Base-by-base conservation (phyloP, 1,284 basidiomycete genomes). In the Austropuccinia psidii region DNA sequence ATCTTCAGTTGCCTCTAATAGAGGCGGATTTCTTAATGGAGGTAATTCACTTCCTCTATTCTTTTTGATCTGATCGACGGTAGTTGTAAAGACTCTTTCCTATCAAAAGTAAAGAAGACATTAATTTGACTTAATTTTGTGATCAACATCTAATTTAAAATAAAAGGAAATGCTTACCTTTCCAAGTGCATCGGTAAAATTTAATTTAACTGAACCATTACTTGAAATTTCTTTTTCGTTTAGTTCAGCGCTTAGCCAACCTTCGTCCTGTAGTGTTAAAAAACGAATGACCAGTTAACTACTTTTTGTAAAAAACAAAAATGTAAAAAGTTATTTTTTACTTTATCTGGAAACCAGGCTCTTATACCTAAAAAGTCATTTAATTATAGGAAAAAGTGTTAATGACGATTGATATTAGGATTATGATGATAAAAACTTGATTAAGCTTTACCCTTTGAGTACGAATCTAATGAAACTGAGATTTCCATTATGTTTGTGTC, bases 1-100 rank as follows among this genome's bases (percentile, higher is more conserved):
- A 84, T 99, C 95, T 83, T 99, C 95, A 45, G 93, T 92, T 33
- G 92, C 93, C 84, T 98, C 95, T 75, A 98, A 84, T 72, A 97
- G 83, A 45, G 95, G 96, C 29, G 96, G 96, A 82, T 98, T 98
- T 77, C 95, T 89, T 78, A 99, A 83, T 54, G 94, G 95, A 55
- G 96, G 96, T 24, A 98, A 85, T 64, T 80, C 76, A 43, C 79
- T 78, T 17, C 86, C 87, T 78, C 88, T 86, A 79, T 86, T 89
- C 80, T 90, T 89, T 77, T 88, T 86, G 80, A 88, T 87, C 52
- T 84, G 86, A 31, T 62, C 64, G 19, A 75, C 61, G 1, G 88
- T 89, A n/a, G 90, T 91, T 77, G 87, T 87, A 61, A 92, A 85
- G 50, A 83, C 82, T 64, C 86, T 86, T 85, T 91, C 90, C 90